Percentiles rank a stretch among this genome's conserved stretches.
Evolutionary conservation across 495 filamentous ascomycete genomes (phyloP).

Genomic region (Aspergillus hancockii): DNA sequence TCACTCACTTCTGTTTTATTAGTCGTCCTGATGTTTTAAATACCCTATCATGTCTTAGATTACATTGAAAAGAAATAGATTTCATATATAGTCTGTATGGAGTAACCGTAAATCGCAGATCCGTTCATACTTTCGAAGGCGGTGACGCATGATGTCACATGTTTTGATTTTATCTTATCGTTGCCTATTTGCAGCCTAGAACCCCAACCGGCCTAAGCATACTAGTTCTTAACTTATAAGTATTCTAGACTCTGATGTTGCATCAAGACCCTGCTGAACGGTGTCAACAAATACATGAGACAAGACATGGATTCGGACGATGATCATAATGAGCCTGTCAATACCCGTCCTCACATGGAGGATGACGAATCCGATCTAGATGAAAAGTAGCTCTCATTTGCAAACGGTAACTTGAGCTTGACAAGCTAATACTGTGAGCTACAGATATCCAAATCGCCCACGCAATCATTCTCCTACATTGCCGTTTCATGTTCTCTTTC

Average conservation of each 20-base stretch:
- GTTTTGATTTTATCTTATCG: slow-evolving; percentile 1
- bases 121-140: not conserved
- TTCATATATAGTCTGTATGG: not conserved
- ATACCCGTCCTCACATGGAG: slow-evolving; percentile 35
- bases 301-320: slow-evolving; percentile 51
- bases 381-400: slow-evolving; percentile 51
- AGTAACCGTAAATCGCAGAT: too few species aligned
- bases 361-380: slow-evolving; percentile 60
- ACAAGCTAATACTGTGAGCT: slow-evolving; percentile 24
- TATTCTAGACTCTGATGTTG: not conserved
- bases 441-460: slow-evolving; percentile 81
- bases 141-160: not conserved
- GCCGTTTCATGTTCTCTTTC: slow-evolving; percentile 79
- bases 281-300: not conserved
- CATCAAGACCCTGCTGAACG: not conserved
- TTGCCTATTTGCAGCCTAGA: slow-evolving; percentile 5
- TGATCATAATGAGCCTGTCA: not conserved
- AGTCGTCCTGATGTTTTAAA: slow-evolving; percentile 9
- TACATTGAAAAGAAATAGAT: not conserved
- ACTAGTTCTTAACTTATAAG: not conserved
- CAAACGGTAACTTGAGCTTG: not conserved
- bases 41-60: not conserved
- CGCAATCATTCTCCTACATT: slow-evolving; percentile 76
- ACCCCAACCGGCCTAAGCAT: not conserved
- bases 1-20: slow-evolving; percentile 5